These are phyloP conservation scores for Stemphylium lycopersici DNA, from an alignment of 2,329 filamentous ascomycete genomes.

Conservation along the genomic window DNA sequence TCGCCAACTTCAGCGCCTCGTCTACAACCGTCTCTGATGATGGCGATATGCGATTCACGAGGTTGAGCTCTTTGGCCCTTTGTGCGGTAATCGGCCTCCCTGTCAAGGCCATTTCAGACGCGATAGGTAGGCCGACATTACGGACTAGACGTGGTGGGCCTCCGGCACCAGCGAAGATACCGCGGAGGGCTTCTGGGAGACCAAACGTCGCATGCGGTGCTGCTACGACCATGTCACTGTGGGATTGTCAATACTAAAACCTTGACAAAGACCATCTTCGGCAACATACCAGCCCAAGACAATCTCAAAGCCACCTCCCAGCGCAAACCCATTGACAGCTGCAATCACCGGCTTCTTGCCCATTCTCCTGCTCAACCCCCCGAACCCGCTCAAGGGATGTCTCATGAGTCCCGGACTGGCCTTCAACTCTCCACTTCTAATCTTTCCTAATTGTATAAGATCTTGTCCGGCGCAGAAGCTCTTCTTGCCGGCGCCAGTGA, in stretches of 20 bases:
- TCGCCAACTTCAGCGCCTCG: constrained; percentile 46
- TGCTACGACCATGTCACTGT: constrained; percentile 60
- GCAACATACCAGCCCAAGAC: constrained; percentile 58
- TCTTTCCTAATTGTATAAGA: constrained; percentile 54
- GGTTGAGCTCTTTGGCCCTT: constrained; percentile 52
- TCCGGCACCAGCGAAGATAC: constrained; percentile 61
- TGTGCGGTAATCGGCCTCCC: constrained; percentile 54
- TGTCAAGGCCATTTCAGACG: constrained; percentile 58
- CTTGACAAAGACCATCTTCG: not conserved
- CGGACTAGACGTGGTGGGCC: constrained; percentile 60
- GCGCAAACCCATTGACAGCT: constrained; percentile 63
- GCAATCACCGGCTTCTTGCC: constrained; percentile 68
- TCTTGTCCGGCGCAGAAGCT: constrained; percentile 64
- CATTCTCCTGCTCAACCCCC: constrained; percentile 60
- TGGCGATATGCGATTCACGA: constrained; percentile 50
- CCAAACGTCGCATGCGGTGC: constrained; percentile 59
- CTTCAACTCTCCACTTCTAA: constrained; percentile 33
- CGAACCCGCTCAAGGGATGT: constrained; percentile 59
- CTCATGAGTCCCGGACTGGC: constrained; percentile 33
- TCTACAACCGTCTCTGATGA: constrained; percentile 44
- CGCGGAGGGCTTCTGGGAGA: constrained; percentile 61
- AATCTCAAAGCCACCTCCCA: constrained; percentile 65
- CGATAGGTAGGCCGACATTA: constrained; percentile 56
- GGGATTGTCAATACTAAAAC: constrained; percentile 9
- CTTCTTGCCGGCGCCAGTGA: constrained; percentile 59